phyloP scores from a whole-genome alignment of 2,329 filamentous ascomycete genomes.

The Colletotrichum somersetense region DNA sequence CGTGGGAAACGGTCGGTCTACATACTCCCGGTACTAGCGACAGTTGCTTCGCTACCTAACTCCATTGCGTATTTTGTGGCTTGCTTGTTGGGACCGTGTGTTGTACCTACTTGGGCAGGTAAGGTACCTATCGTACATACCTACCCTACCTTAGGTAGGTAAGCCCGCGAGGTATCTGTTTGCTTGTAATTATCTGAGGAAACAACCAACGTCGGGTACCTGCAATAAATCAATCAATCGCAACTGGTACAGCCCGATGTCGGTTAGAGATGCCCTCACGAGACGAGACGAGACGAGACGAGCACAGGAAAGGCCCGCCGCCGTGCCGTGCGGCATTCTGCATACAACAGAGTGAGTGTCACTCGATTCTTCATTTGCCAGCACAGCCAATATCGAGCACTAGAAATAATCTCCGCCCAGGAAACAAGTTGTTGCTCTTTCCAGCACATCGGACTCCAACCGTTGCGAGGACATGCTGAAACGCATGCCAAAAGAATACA shows the following conservation, averaged over 20 bases:
- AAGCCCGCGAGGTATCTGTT: too few relatives aligned
- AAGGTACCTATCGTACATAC: too few relatives aligned
- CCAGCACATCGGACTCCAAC: neutral
- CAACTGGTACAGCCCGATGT: neutral
- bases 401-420: neutral
- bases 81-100: slow-evolving; percentile 18
- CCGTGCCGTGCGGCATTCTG: neutral
- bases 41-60: slow-evolving; percentile 6
- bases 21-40: neutral
- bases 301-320: neutral
- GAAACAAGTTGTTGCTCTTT: neutral
- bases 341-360: neutral
- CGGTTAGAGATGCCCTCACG: neutral
- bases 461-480: neutral
- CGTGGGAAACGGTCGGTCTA: slow-evolving; percentile 18
- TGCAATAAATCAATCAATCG: too few relatives aligned
- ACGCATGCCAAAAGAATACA: neutral
- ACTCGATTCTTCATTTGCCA: neutral
- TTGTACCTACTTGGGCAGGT: too few relatives aligned
- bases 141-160: too few relatives aligned
- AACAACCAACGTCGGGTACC: neutral
- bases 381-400: neutral
- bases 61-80: slow-evolving; percentile 16
- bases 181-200: neutral
- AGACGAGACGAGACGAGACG: neutral